Evolutionary conservation across 1,139 yeast genomes (phyloP), one percentile per base, ranked within the genome.

Genomic region (Dujonia santamariae): DNA sequence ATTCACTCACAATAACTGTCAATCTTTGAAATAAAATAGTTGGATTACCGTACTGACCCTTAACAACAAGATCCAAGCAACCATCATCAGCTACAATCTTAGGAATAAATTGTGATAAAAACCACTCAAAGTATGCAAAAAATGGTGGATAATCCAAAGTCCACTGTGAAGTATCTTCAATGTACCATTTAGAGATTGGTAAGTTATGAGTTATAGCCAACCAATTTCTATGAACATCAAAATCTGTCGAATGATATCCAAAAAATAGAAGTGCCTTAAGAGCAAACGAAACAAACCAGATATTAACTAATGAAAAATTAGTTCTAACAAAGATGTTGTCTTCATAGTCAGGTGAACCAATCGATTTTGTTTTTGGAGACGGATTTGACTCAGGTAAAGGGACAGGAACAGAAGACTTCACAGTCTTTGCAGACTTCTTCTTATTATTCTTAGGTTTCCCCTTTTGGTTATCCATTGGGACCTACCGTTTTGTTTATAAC

Each of bases 201-300:
- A 90, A 59, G n/a, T 72, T 72, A 47, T 79, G 63, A 3, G 98
- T 92, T 31, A 92, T 81, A 0, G 98, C 96, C 28, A 92, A 71
- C 98, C 98, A 92, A 54, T 92, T 92, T 40, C 98, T 69, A 57
- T 92, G 98, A 12, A 94, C 98, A 53, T 92, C 98, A 50, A 94
- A 92, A 54, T 94, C 98, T 0, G 98, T 92, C 2, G 95, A 85
- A 48, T 81, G 85, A 54, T 79, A 79, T 2, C 69, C 70, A 15
- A 60, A 50, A 4, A 59, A 43, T n/a, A 69, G 49, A 15, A 69
- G 53, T 7, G 57, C 46, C 40, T 69, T 69, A 26, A 69, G 50
- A 21, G 64, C 62, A 15, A 66, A 48, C 4, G 66, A 51, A 4
- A 65, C 56, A 18, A 59, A 50, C 74, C 75, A 68, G 16, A 69